Conservation (phyloP, 1,284 basidiomycete species). For the Puccinia polysora region DNA sequence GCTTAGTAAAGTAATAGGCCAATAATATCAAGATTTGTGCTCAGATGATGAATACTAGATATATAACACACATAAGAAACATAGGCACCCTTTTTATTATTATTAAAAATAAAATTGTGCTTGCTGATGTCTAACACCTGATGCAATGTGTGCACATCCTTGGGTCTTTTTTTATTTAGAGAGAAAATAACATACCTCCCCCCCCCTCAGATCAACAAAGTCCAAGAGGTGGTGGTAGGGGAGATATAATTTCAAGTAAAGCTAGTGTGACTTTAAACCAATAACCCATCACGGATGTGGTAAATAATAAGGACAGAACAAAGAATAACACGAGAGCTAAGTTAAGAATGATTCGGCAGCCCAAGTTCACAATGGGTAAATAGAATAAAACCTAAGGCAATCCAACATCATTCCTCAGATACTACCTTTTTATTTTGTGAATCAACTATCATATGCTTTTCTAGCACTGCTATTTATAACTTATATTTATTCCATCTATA, state of each 20-base stretch:
- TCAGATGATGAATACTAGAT: background rate
- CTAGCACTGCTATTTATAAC: no score
- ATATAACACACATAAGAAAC: no score
- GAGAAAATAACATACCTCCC: background rate
- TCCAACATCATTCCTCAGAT: constrained; percentile 1
- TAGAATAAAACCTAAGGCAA: background rate
- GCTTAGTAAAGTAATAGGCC: background rate
- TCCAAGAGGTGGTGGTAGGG: background rate
- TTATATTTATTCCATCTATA: no score
- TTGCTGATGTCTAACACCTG: background rate
- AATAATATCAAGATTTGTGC: background rate
- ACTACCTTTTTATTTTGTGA: background rate
- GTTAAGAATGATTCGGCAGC: no score
- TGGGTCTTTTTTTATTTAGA: background rate
- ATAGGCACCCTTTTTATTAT: no score
- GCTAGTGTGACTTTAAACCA: constrained; percentile 1
- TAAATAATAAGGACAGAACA: no score
- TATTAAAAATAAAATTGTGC: background rate
- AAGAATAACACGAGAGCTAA: no score
- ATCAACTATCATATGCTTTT: background rate
- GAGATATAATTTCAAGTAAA: background rate
- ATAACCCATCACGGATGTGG: no score
- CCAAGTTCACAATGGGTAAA: background rate
- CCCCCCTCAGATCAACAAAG: no score
- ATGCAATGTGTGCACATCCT: constrained; percentile 1